Evolutionary conservation across 306 rosid species (phyloP).

Genomic region (Lathyrus sativus): DNA sequence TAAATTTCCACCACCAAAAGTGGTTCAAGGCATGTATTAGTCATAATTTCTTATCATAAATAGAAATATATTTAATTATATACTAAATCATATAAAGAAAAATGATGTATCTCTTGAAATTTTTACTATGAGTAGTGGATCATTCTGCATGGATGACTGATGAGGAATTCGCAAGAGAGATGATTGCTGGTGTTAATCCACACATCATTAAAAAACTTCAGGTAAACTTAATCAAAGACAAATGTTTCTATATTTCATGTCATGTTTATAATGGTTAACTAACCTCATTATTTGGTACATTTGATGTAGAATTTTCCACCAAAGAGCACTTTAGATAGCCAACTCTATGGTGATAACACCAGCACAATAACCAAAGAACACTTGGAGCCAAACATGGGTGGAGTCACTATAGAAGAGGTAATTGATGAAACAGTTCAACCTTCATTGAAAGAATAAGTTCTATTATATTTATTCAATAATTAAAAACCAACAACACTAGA

Average conservation of each 20-base stretch:
- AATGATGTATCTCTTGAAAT: too few species aligned
- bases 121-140: slow-evolving; percentile 44
- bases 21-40: slow-evolving; percentile 53
- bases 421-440: not conserved
- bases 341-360: slow-evolving; percentile 62
- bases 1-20: slow-evolving; percentile 60
- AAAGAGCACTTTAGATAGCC: slow-evolving; percentile 58
- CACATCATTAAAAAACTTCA: slow-evolving; percentile 43
- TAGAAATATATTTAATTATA: not conserved
- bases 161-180: slow-evolving; percentile 78
- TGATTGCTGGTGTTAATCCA: slow-evolving; percentile 77
- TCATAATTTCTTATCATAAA: not conserved
- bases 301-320: slow-evolving; percentile 68
- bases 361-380: slow-evolving; percentile 56
- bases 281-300: not conserved
- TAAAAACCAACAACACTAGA: not conserved
- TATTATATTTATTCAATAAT: too few species aligned
- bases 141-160: slow-evolving; percentile 73
- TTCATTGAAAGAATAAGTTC: not conserved
- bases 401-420: slow-evolving; percentile 59
- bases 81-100: too few species aligned
- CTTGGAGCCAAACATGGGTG: slow-evolving; percentile 53
- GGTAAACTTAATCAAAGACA: not conserved
- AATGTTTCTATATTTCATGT: not conserved
- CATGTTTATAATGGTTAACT: slow-evolving; percentile 11